A percentile compares a stretch with the other conserved stretches of the same genome.
These are phyloP conservation scores for Cystoderma amianthinum DNA, from an alignment of 768 basidiomycete genomes.

Conservation along the genomic window DNA sequence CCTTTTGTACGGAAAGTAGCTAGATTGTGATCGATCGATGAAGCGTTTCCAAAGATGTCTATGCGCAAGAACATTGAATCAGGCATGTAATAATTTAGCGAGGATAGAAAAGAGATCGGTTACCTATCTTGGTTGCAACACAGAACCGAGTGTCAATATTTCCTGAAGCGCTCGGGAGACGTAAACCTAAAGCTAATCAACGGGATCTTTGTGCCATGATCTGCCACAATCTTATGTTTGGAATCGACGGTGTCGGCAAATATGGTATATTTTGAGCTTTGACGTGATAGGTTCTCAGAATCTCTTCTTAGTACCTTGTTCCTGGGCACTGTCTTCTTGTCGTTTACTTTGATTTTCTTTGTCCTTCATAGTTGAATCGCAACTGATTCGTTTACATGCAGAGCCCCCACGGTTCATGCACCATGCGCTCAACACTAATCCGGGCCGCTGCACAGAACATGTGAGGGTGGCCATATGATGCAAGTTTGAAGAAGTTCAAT, in stretches of 20 bases:
- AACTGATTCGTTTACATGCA: no score
- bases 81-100: neutral
- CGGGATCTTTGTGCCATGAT: neutral
- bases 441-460: no score
- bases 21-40: conserved; percentile 6
- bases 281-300: neutral
- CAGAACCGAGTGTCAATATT: neutral
- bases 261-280: neutral
- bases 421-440: no score
- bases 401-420: no score
- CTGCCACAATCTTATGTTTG: conserved; percentile 1
- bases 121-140: neutral
- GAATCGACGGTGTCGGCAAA: neutral
- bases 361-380: no score
- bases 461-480: no score
- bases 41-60: neutral
- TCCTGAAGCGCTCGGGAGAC: neutral
- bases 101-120: neutral
- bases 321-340: no score
- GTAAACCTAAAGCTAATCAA: neutral
- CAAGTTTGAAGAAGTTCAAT: no score
- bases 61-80: conserved; percentile 1
- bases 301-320: no score
- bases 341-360: no score
- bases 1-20: neutral